Percentiles rank a stretch among this genome's conserved stretches.
These are phyloP conservation scores for Sordariomycetes sp. DNA, from an alignment of 2,329 filamentous ascomycete genomes.

Conservation along the genomic window DNA sequence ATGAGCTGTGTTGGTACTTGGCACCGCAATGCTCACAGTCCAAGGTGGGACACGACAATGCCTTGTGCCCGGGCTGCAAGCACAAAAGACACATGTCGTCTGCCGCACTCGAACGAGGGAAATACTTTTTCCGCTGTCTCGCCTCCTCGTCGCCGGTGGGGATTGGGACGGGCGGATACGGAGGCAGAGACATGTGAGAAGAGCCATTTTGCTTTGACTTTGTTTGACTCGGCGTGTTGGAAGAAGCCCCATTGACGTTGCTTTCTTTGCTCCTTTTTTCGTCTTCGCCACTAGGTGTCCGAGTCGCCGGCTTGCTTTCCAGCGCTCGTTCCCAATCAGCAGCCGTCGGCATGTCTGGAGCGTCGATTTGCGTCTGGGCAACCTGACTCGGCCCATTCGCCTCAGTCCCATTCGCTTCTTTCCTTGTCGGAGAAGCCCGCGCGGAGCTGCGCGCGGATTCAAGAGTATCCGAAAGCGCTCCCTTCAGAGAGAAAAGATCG, in stretches of 20 bases:
- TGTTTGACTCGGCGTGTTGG: neutral
- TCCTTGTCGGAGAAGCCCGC: too few species aligned
- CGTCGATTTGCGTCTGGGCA: neutral
- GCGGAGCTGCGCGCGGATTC: neutral
- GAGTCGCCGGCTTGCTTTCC: neutral
- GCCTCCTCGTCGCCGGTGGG: conserved; percentile 19
- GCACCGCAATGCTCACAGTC: conserved; percentile 34
- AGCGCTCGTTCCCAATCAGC: neutral
- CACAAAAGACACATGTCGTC: conserved; percentile 37
- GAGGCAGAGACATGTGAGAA: neutral
- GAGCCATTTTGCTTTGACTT: neutral
- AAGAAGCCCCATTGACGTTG: neutral
- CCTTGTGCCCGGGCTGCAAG: conserved; percentile 30
- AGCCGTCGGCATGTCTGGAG: neutral
- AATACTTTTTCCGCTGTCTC: conserved; percentile 31
- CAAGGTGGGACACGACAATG: conserved; percentile 14
- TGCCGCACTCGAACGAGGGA: conserved; percentile 30
- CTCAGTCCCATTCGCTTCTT: neutral
- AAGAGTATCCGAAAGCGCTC: neutral
- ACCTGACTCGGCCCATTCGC: neutral
- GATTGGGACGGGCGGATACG: conserved; percentile 4
- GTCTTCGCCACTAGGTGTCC: neutral
- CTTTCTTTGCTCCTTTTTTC: neutral
- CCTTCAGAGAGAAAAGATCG: neutral
- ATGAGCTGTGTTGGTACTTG: conserved; percentile 23